A percentile compares a stretch with the other conserved stretches of the same genome.
phyloP scores from a whole-genome alignment of 768 basidiomycete genomes.

The Psilocybe sp. region DNA sequence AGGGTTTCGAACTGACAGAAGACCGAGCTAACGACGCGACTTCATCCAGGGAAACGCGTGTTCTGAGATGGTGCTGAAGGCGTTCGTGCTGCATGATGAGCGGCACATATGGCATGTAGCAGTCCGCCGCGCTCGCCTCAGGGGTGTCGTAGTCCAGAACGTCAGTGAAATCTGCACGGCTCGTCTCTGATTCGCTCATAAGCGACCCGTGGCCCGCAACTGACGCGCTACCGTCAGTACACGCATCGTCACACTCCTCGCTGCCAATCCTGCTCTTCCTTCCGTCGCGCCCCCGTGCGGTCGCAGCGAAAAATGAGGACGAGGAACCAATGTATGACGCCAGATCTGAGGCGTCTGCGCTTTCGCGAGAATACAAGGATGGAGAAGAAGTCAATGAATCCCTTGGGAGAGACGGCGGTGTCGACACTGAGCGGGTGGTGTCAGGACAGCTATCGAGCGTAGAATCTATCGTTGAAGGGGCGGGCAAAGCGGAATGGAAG shows the following conservation, averaged over 20 bases:
- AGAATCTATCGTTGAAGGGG: no score
- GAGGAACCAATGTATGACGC: background rate
- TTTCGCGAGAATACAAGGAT: conserved; percentile 6
- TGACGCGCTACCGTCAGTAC: background rate
- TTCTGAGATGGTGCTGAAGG: conserved; percentile 11
- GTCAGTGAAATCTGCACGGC: background rate
- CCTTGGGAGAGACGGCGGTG: no score
- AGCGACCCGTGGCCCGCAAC: background rate
- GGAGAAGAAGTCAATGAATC: background rate
- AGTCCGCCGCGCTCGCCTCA: background rate
- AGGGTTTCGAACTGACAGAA: no score
- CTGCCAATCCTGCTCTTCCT: background rate
- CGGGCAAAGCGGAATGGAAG: no score
- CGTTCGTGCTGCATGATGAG: conserved; percentile 24
- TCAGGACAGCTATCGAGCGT: no score
- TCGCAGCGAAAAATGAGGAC: conserved; percentile 2
- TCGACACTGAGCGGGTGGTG: no score
- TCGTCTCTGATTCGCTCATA: background rate
- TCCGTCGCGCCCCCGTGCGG: background rate
- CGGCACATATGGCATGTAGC: conserved; percentile 20
- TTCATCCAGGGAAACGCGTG: background rate
- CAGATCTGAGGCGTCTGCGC: background rate
- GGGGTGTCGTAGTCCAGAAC: background rate
- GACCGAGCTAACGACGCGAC: no score
- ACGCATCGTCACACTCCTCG: background rate